Evolutionary conservation across 352 stramenopile genomes (phyloP), one percentile per base, ranked within the genome.

Genomic region (Salisapilia sapeloensis): DNA sequence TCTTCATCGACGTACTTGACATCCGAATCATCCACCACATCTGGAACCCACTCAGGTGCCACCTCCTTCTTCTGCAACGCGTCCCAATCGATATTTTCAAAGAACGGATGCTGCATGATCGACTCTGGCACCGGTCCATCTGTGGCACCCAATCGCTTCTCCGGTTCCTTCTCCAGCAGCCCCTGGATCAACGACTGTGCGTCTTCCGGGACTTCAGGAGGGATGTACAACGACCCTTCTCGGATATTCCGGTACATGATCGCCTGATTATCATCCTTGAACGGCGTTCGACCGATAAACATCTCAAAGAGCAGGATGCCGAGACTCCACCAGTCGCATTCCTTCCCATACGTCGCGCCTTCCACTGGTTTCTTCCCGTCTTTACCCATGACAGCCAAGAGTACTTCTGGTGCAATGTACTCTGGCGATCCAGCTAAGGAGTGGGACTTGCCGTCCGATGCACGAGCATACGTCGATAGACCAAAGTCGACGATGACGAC

Each of bases 221-320:
- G 76, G 24, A 94, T 71, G 36, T 72, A 84, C 33, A 94, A 46
- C 25, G 65, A 63, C 0, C 71, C 70, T 50, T 89, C 63, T 14
- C 76, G 61, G 39, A 95, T 94, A 43, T 92, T 87, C 35, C 81
- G 65, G 58, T 94, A 94, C 72, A 94, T 93, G 40, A 89, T 82
- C 9, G 81, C 64, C 43, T 81, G 69, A 54, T 94, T 94, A 14
- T 82, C 63, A 33, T 90, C 77, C 39, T 92, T 89, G 53, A 95
- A 95, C n/a, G 81, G 81, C n/a, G 83, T 92, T 8, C 72, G 70
- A 8, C 83, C 83, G 6, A 86, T 45, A 41, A 65, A 72, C 76
- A 95, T 93, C 43, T 95, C 81, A 33, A 92, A 94, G 26, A 94
- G 57, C 15, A 95, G 40, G 33, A 94, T 86, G 14, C 83, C 83